Percentiles rank a stretch among this genome's conserved stretches.
phyloP scores from a whole-genome alignment of 2,329 filamentous ascomycete species.

The Coniochaeta sp. region DNA sequence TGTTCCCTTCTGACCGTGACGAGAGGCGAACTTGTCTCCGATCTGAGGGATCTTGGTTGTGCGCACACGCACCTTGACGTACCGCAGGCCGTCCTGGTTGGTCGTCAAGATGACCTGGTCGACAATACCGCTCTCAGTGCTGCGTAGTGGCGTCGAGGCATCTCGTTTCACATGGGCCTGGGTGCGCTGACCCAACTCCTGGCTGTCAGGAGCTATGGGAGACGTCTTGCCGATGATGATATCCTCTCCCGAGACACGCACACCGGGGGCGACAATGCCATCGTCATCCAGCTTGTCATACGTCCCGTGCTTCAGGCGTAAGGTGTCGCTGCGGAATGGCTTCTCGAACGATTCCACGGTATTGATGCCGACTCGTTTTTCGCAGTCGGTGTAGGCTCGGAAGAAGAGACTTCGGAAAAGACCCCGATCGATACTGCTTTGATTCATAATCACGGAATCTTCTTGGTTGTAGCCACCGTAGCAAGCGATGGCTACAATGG shows the following conservation, averaged over 20 bases:
- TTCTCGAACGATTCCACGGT: slow-evolving; percentile 95
- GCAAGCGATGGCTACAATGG: slow-evolving; percentile 93
- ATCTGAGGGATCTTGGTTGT: slow-evolving; percentile 98
- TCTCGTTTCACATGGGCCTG: slow-evolving; percentile 89
- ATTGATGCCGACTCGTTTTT: slow-evolving; percentile 92
- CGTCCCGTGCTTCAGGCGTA: slow-evolving; percentile 88
- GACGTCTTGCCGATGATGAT: slow-evolving; percentile 99
- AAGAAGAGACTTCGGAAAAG: slow-evolving; percentile 98
- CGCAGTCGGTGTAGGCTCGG: slow-evolving; percentile 92
- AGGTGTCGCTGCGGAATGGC: slow-evolving; percentile 77
- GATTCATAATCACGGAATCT: slow-evolving; percentile 99
- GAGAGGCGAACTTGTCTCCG: slow-evolving; percentile 97
- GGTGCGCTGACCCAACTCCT: slow-evolving; percentile 88
- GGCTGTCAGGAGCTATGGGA: slow-evolving; percentile 83
- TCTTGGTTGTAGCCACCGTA: slow-evolving; percentile 99
- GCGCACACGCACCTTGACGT: slow-evolving; percentile 94
- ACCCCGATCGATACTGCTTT: slow-evolving; percentile 96
- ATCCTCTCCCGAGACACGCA: slow-evolving; percentile 92
- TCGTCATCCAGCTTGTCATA: slow-evolving; percentile 98
- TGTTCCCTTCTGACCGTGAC: slow-evolving; percentile 98
- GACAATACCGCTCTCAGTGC: slow-evolving; percentile 94
- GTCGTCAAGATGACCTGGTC: slow-evolving; percentile 92
- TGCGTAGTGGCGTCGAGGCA: slow-evolving; percentile 87
- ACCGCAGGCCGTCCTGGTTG: slow-evolving; percentile 87
- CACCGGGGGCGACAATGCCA: slow-evolving; percentile 87